Percentiles rank a stretch among this genome's conserved stretches.
Evolutionary conservation across 257 asterid species (phyloP).

Genomic region (Petunia secreta): DNA sequence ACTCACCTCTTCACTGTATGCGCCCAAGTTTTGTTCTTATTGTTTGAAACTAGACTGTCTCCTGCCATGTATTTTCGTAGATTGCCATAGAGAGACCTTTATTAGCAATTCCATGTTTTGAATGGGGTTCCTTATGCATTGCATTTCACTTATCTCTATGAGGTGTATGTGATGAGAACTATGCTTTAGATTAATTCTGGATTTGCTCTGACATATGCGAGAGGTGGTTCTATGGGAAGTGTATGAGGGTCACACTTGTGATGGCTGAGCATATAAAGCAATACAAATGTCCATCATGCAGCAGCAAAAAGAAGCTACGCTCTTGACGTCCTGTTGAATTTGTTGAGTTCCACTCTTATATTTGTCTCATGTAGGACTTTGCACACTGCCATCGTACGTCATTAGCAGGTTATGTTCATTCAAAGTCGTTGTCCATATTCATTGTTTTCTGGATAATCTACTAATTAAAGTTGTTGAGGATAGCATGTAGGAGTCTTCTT

Average conservation of each 20-base stretch:
- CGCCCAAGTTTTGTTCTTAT: neutral
- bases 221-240: slow-evolving; percentile 87
- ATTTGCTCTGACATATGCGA: slow-evolving; percentile 78
- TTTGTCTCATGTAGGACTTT: slow-evolving; percentile 19
- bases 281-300: slow-evolving; percentile 86
- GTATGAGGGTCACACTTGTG: slow-evolving; percentile 86
- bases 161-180: slow-evolving; percentile 75
- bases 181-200: slow-evolving; percentile 73
- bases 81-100: neutral
- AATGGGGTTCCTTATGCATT: neutral
- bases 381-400: neutral
- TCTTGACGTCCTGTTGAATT: slow-evolving; percentile 33
- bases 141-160: slow-evolving; percentile 44
- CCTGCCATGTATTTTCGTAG: neutral
- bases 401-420: slow-evolving; percentile 24
- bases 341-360: slow-evolving; percentile 12
- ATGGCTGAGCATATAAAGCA: slow-evolving; percentile 84
- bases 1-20: neutral
- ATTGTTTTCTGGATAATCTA: slow-evolving; percentile 18
- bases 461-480: neutral
- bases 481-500: neutral
- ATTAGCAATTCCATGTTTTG: neutral
- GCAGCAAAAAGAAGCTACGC: slow-evolving; percentile 62
- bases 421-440: slow-evolving; percentile 18
- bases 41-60: slow-evolving; percentile 13